phyloP scores from a whole-genome alignment of 106 monocot genomes.

The Dendrobium huoshanense region DNA sequence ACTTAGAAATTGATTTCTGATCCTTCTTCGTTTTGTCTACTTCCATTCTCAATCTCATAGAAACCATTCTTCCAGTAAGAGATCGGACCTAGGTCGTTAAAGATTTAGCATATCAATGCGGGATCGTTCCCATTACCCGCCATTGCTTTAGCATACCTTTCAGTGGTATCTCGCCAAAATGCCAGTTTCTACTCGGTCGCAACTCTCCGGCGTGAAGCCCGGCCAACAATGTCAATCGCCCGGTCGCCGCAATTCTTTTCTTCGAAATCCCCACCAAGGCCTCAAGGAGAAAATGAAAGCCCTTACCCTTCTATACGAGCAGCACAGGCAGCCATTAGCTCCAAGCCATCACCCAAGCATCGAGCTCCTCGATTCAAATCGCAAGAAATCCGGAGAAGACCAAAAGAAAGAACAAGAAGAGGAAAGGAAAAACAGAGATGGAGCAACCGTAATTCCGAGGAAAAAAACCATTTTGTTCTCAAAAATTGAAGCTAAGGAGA shows the following conservation, averaged over 20 bases:
- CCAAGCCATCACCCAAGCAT: constrained; percentile 18
- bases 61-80: background rate
- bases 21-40: background rate
- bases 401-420: constrained; percentile 15
- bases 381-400: constrained; percentile 10
- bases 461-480: constrained; percentile 19
- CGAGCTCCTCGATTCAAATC: constrained; percentile 32
- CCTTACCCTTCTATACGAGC: constrained; percentile 79
- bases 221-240: background rate
- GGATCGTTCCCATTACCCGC: background rate
- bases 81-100: background rate
- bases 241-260: background rate
- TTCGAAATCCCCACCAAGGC: constrained; percentile 68
- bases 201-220: constrained; percentile 25
- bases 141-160: background rate
- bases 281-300: constrained; percentile 96
- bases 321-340: constrained; percentile 36
- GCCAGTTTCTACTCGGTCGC: constrained; percentile 81
- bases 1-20: background rate
- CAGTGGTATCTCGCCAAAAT: constrained; percentile 20
- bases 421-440: background rate
- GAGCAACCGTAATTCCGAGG: constrained; percentile 12
- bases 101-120: constrained; percentile 3
- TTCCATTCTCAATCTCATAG: background rate
- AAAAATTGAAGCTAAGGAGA: constrained; percentile 48